Base-by-base conservation (phyloP, 768 basidiomycete genomes). In the Rickenella mellea region DNA sequence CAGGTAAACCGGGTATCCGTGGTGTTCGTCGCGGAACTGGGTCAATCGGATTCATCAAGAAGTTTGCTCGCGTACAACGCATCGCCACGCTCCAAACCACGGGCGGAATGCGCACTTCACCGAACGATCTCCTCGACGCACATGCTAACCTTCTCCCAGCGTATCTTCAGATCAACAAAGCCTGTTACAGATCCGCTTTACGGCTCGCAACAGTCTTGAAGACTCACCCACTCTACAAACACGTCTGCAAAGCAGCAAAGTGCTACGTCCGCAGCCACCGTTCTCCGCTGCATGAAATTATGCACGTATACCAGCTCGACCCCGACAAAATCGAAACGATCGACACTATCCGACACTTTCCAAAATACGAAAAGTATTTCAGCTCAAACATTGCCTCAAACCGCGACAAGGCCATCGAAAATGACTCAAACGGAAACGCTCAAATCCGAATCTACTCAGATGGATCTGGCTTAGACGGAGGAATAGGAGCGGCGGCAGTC, bases 21-120 rank as follows among this genome's bases (percentile, higher is more conserved):
- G n/a, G n/a, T n/a, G n/a, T n/a, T n/a, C n/a, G n/a, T n/a, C n/a
- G n/a, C n/a, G n/a, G 25, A 1, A 31, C 9, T 4, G 49, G 49
- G 0, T 40, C 43, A 0, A 21, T 41, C 7, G 38, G 39, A 0
- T 19, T 37, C 6, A 38, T 39, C 0, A 26, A 24, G 8, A 27
- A 30, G 1, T 27, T 58, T 0, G 11, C 31, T 2, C 27, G 35
- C 0, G 36, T 55, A 0, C 59, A 63, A 36, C 40, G 57, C 0
- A 21, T 37, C 0, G 60, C 53, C 0, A 43, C 49, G 0, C 26
- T 52, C 0, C 35, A 41, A 0, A 54, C 56, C 2, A 55, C 55
- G 8, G 49, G 51, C 0, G 54, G 55, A 0, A 36, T 55, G 2
- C 21, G 46, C 4, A 47, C 49, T 0, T 46, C 50, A 0, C 44